Evolutionary conservation across 177 flowering plant genomes (phyloP).

Genomic region (Vitis hybrid): DNA sequence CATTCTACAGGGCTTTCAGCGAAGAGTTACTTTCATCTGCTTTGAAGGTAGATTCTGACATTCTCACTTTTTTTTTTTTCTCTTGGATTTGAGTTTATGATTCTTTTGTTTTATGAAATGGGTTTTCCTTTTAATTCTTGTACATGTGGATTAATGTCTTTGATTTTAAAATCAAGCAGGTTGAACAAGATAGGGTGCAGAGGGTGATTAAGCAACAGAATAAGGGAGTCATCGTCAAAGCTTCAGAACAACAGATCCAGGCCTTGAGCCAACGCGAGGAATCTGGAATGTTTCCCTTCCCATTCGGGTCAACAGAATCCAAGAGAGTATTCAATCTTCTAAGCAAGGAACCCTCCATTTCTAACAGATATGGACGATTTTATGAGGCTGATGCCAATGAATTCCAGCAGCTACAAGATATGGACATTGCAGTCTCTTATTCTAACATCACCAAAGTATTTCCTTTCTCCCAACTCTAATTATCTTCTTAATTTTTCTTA

Average conservation of each 20-base stretch:
- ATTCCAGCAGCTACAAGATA: slow-evolving; percentile 26
- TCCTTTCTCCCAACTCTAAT: background rate
- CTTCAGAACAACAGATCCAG: slow-evolving; percentile 41
- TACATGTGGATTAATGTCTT: background rate
- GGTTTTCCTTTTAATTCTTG: too few species aligned
- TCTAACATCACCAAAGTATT: slow-evolving; percentile 42
- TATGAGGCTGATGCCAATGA: slow-evolving; percentile 22
- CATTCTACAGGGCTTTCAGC: slow-evolving; percentile 47
- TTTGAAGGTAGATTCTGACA: slow-evolving; percentile 29
- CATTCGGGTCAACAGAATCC: slow-evolving; percentile 20
- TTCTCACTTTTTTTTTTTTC: background rate
- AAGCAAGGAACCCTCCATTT: slow-evolving; percentile 18
- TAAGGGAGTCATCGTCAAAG: slow-evolving; percentile 35
- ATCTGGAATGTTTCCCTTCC: slow-evolving; percentile 36
- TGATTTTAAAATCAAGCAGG: slow-evolving; percentile 15
- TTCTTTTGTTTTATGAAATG: too few species aligned
- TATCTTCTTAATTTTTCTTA: background rate
- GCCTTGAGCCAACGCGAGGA: slow-evolving; percentile 37
- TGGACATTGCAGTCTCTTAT: slow-evolving; percentile 31
- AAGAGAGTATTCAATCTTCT: slow-evolving; percentile 28
- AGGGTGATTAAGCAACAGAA: slow-evolving; percentile 36
- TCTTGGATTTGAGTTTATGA: too few species aligned
- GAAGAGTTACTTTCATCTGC: slow-evolving; percentile 51
- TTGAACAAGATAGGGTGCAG: slow-evolving; percentile 25
- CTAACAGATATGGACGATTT: slow-evolving; percentile 43